Conservation (phyloP, 1,284 basidiomycete genomes). For the Cutaneotrichosporon sp. region DNA sequence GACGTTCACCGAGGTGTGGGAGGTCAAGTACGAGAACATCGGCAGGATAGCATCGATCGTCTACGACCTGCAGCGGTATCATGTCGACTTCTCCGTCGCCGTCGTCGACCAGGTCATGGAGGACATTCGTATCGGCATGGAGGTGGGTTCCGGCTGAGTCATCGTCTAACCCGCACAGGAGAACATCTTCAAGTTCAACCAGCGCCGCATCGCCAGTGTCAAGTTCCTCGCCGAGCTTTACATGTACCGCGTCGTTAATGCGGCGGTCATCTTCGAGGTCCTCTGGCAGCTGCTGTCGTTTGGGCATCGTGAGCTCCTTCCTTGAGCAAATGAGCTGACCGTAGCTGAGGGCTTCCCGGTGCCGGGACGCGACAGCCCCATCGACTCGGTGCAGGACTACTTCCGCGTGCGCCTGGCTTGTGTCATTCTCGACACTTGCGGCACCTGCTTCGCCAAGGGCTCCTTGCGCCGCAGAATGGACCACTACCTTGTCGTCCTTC, state of each 20-base stretch:
- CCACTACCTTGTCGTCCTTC: slow-evolving; percentile 88
- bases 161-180: slow-evolving; percentile 53
- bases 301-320: slow-evolving; percentile 75
- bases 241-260: slow-evolving; percentile 91
- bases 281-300: slow-evolving; percentile 96
- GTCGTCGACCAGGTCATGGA: slow-evolving; percentile 95
- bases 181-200: slow-evolving; percentile 93
- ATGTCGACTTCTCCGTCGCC: slow-evolving; percentile 80
- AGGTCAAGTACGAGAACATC: slow-evolving; percentile 88
- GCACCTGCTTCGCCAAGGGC: slow-evolving; percentile 96
- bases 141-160: slow-evolving; percentile 54
- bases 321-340: slow-evolving; percentile 11
- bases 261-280: slow-evolving; percentile 86
- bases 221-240: slow-evolving; percentile 97
- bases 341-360: slow-evolving; percentile 79
- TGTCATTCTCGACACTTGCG: slow-evolving; percentile 89
- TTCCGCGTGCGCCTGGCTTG: slow-evolving; percentile 93
- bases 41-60: slow-evolving; percentile 90
- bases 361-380: slow-evolving; percentile 71
- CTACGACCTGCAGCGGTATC: slow-evolving; percentile 90
- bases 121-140: slow-evolving; percentile 84
- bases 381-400: slow-evolving; percentile 94
- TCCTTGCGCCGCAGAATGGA: slow-evolving; percentile 88
- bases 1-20: slow-evolving; percentile 95
- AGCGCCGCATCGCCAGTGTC: slow-evolving; percentile 83